These are phyloP conservation scores for Anisodus tanguticus DNA, from an alignment of 257 asterid genomes.

Conservation along the genomic window DNA sequence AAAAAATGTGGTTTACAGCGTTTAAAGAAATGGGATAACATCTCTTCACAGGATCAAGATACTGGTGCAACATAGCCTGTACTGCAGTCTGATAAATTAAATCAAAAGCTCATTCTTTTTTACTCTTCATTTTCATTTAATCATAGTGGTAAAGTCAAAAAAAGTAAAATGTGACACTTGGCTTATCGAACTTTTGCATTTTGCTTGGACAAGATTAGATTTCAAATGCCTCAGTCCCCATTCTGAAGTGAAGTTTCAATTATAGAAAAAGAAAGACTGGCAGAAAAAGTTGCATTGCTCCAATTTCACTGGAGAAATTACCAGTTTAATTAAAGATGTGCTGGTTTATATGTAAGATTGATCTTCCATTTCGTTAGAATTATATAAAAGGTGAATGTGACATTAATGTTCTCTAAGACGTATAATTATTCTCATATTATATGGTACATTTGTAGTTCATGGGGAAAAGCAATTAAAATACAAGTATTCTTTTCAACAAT, in stretches of 20 bases:
- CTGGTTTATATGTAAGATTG: background rate
- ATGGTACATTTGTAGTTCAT: background rate
- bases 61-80: background rate
- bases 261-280: no score
- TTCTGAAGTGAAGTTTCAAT: no score
- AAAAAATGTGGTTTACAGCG: background rate
- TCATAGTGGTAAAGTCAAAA: constrained; percentile 4
- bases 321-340: background rate
- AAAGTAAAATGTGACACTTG: background rate
- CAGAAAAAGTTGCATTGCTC: background rate
- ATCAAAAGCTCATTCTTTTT: background rate
- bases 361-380: background rate
- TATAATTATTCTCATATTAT: background rate
- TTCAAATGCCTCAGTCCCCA: no score
- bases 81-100: background rate
- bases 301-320: background rate
- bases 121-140: background rate
- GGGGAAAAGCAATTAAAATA: background rate
- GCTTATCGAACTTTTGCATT: background rate
- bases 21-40: background rate
- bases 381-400: background rate
- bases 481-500: background rate
- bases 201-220: no score
- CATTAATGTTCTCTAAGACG: background rate
- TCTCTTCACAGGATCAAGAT: background rate